Conservation (phyloP, 495 filamentous ascomycete genomes). For the Tuber microsphaerosporum region DNA sequence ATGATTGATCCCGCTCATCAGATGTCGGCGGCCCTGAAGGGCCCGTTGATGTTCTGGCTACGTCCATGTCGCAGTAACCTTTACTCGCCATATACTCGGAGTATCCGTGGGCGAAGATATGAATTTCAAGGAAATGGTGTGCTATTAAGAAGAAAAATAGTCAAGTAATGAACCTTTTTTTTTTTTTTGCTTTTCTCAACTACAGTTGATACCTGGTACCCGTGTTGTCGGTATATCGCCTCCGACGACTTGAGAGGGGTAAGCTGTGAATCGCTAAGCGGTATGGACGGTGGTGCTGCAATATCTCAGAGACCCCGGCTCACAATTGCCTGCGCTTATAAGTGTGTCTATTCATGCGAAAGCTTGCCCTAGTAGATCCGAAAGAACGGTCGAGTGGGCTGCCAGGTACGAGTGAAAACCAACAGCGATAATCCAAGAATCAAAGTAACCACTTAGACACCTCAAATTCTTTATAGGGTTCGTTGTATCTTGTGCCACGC, state of each 20-base stretch:
- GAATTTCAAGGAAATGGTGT: neutral
- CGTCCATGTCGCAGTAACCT: conserved; percentile 29
- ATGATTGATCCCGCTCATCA: conserved; percentile 24
- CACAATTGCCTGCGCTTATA: neutral
- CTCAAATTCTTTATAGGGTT: conserved; percentile 33
- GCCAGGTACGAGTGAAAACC: neutral
- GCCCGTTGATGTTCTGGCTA: conserved; percentile 3
- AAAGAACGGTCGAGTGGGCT: neutral
- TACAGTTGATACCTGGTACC: neutral
- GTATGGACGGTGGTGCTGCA: neutral
- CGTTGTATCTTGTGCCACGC: conserved; percentile 14
- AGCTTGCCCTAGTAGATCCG: neutral
- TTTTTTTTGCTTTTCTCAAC: neutral
- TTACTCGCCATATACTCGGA: conserved; percentile 1
- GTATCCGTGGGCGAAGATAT: neutral
- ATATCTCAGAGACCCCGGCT: neutral
- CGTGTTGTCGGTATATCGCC: neutral
- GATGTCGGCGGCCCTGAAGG: conserved; percentile 9
- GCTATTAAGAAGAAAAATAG: neutral
- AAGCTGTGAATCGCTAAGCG: neutral
- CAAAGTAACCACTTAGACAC: conserved; percentile 6
- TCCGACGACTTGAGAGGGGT: neutral
- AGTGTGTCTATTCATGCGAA: neutral
- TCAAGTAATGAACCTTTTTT: neutral
- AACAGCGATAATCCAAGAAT: neutral